Conservation (phyloP, 2,329 filamentous ascomycete genomes). For the Talaromyces sp. region DNA sequence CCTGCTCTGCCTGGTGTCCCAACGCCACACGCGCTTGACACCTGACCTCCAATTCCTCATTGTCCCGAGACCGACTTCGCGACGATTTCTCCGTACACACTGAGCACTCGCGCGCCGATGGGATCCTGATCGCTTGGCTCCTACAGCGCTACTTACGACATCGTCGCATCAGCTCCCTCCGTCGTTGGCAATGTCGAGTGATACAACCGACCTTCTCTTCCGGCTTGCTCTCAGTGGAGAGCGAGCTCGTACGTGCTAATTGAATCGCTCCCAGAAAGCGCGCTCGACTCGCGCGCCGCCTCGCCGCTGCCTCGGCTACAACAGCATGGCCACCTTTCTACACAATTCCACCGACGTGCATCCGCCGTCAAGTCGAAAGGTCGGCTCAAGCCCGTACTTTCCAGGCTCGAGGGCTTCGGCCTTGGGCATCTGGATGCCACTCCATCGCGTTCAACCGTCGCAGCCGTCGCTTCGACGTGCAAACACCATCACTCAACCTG, state of each 20-base stretch:
- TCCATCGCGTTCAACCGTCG: slow-evolving; percentile 16
- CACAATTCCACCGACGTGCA: neutral
- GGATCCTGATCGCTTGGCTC: neutral
- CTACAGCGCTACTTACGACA: neutral
- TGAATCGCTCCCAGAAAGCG: neutral
- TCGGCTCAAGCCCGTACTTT: neutral
- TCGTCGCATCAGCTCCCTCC: neutral
- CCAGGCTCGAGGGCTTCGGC: slow-evolving; percentile 10
- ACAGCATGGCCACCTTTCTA: slow-evolving; percentile 4
- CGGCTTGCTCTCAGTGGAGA: slow-evolving; percentile 4
- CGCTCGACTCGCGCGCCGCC: too few species aligned
- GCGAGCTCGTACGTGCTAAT: neutral
- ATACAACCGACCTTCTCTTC: slow-evolving; percentile 1
- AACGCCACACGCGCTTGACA: neutral
- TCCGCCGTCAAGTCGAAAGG: neutral
- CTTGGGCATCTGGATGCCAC: neutral
- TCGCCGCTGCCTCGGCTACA: neutral
- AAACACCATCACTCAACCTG: slow-evolving; percentile 33
- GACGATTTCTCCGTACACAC: neutral
- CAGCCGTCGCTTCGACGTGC: slow-evolving; percentile 29
- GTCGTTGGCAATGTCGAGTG: slow-evolving; percentile 9
- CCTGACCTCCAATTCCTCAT: neutral
- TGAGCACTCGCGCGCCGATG: neutral
- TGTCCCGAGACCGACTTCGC: neutral
- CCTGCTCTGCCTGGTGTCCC: neutral